Evolutionary conservation across 2,329 filamentous ascomycete species (phyloP), one percentile per base, ranked within the genome.

Genomic region (Trichoderma endophyticum): DNA sequence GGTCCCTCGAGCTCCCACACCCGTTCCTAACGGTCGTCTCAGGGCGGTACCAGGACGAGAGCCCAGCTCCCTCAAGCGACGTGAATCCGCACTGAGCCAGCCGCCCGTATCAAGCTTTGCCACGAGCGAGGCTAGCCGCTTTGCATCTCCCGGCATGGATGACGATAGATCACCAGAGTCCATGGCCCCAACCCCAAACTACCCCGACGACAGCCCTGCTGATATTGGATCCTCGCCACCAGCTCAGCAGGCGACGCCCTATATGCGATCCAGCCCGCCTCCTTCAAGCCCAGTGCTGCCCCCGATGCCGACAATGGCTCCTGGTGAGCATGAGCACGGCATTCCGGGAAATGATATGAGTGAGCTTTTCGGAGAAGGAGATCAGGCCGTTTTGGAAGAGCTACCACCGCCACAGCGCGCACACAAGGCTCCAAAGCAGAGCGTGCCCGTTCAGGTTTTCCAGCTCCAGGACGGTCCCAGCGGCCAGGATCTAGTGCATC

Each of bases 171-270:
- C 88, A 4, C 88, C 88, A 8, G 87, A 89, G 26, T 89, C 87
- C 14, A 75, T 83, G 43, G 86, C 81, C 0, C 85, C 83, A 15
- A 88, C 87, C 1, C 87, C 87, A 6, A 82, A 84, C 39, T 86
- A 83, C 51, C 87, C 89, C 68, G 88, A 86, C 67, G 86, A 92
- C 71, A 97, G 94, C 67, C 92, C 94, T 4, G 90, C 90, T 63
- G 93, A 93, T 69, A 93, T 98, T 76, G 92, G 92, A 1, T 98
- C 96, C 0, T 98, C 95, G 4, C 95, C 95, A 15, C 96, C 96
- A 1, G 86, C 97, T 1, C 90, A 94, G 74, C 87, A 89, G 74
- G 87, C 87, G 48, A 84, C 86, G 34, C 81, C 85, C 57, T 90
- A 85, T 75, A 83, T 86, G 34, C 84, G 80, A 65, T 88, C 87